A percentile compares a stretch with the other conserved stretches of the same genome.
Conservation (phyloP, 176 grass and related monocot genomes). For the Oryza rufipogon region DNA sequence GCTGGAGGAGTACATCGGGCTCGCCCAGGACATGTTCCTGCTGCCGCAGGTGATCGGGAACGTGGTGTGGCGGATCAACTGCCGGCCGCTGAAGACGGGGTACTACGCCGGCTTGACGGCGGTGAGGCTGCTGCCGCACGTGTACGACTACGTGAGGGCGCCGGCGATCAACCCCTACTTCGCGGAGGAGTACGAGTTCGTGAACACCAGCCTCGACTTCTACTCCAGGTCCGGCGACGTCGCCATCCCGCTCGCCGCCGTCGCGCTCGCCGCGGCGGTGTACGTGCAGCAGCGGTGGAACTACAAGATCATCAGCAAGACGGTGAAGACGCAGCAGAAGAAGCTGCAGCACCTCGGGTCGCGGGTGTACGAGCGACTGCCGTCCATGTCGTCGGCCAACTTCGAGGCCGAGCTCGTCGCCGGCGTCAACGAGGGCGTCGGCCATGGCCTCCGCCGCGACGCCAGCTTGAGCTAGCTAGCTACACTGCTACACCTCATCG, state of each 20-base stretch:
- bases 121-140: conserved; percentile 79
- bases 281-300: conserved; percentile 93
- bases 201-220: conserved; percentile 86
- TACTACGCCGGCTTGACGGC: conserved; percentile 79
- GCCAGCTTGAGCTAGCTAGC: conserved; percentile 37
- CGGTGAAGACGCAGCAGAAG: conserved; percentile 77
- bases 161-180: conserved; percentile 91
- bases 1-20: conserved; percentile 78
- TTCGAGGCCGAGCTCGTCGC: conserved; percentile 87
- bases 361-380: conserved; percentile 82
- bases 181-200: conserved; percentile 86
- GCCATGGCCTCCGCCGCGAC: conserved; percentile 20
- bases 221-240: conserved; percentile 86
- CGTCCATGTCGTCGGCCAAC: conserved; percentile 68
- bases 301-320: conserved; percentile 77
- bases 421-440: conserved; percentile 52
- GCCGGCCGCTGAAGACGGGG: conserved; percentile 71
- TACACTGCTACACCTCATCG: not conserved
- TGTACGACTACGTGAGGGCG: conserved; percentile 80
- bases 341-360: conserved; percentile 86
- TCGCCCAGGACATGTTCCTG: conserved; percentile 81
- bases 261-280: conserved; percentile 52
- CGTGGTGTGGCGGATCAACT: conserved; percentile 80
- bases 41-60: conserved; percentile 86
- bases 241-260: conserved; percentile 67